Evolutionary conservation across 1,284 basidiomycete genomes (phyloP).

Genomic region (Cutaneotrichosporon cavernicola): DNA sequence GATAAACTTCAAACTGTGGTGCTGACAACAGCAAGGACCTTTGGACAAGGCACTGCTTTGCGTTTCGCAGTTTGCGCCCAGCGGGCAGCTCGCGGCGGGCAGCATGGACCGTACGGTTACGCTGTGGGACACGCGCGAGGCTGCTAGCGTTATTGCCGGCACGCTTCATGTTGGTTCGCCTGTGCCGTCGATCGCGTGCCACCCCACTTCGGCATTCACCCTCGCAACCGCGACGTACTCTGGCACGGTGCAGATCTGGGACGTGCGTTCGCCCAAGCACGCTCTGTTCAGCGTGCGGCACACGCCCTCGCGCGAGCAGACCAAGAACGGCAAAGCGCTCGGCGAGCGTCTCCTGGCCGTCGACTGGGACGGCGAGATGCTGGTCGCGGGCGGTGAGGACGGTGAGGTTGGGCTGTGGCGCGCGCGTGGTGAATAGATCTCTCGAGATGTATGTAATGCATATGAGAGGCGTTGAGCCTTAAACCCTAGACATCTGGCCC

Average conservation of each 20-base stretch:
- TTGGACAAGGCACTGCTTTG: constrained; percentile 54
- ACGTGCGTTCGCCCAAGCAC: constrained; percentile 65
- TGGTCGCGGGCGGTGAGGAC: constrained; percentile 78
- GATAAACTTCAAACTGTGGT: too few species aligned
- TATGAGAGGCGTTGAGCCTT: constrained; percentile 14
- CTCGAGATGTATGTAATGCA: constrained; percentile 16
- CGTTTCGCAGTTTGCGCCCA: constrained; percentile 52
- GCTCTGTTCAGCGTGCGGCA: constrained; percentile 57
- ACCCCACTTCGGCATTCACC: constrained; percentile 64
- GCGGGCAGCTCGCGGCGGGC: constrained; percentile 55
- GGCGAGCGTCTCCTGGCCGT: constrained; percentile 59
- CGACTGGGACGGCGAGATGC: constrained; percentile 72
- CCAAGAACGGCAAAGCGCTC: constrained; percentile 59
- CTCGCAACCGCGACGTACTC: constrained; percentile 79
- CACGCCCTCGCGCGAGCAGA: constrained; percentile 30
- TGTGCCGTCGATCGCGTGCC: constrained; percentile 66
- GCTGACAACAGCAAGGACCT: constrained; percentile 47
- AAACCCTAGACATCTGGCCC: not conserved
- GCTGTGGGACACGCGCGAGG: constrained; percentile 56
- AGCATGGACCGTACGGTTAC: constrained; percentile 56
- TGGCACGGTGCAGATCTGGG: constrained; percentile 80
- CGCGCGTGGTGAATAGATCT: constrained; percentile 51
- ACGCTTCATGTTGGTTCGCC: constrained; percentile 64
- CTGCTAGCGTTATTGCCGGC: constrained; percentile 56
- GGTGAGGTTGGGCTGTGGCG: constrained; percentile 75